phyloP scores from a whole-genome alignment of 164 flowering plant genomes.

The Cinnamomum chago region DNA sequence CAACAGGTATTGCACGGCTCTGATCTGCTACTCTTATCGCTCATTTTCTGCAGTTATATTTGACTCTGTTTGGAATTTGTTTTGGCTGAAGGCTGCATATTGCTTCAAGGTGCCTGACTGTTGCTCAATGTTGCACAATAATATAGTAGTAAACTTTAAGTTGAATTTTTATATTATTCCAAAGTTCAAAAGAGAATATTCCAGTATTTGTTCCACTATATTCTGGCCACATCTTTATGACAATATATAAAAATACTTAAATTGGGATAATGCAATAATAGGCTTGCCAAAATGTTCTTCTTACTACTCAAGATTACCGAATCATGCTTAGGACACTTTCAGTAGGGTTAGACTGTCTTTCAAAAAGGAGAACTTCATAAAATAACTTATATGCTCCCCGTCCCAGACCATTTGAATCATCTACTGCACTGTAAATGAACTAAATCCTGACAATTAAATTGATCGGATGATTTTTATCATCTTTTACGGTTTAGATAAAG shows the following conservation, averaged over 20 bases:
- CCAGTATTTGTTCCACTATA: no score
- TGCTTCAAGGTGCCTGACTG: background rate
- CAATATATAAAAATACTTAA: no score
- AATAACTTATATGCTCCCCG: background rate
- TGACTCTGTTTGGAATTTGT: background rate
- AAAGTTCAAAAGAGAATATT: background rate
- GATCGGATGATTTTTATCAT: background rate
- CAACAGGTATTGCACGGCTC: slow-evolving; percentile 49
- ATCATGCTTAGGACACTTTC: background rate
- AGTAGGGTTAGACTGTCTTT: background rate
- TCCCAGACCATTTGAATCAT: background rate
- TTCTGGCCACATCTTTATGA: no score
- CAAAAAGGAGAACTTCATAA: background rate
- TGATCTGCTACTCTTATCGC: background rate
- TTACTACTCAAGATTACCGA: background rate
- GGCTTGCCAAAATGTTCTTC: background rate
- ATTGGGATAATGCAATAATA: background rate
- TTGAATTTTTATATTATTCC: background rate
- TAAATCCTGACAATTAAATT: background rate
- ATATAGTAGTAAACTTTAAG: background rate
- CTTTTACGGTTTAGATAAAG: background rate
- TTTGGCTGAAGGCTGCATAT: background rate
- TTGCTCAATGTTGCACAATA: background rate
- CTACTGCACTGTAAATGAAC: background rate
- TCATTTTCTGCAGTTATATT: background rate